A percentile compares a stretch with the other conserved stretches of the same genome.
These are phyloP conservation scores for Daldinia caldariorum DNA, from an alignment of 495 filamentous ascomycete genomes.

Conservation along the genomic window DNA sequence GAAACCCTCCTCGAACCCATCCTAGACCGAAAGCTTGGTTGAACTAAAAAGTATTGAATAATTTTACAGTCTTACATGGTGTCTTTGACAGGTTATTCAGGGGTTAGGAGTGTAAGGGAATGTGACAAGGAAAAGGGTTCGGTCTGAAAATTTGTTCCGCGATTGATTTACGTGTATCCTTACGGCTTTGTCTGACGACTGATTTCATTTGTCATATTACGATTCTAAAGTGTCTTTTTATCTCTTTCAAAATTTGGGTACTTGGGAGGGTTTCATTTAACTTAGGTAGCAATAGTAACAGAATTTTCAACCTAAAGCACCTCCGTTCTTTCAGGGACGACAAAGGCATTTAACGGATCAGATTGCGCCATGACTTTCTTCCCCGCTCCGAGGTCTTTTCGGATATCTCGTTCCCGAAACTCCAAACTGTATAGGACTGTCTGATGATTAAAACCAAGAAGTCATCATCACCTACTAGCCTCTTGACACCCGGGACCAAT, in stretches of 20 bases:
- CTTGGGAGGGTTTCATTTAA: neutral
- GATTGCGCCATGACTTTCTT: conserved; percentile 27
- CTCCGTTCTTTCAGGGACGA: neutral
- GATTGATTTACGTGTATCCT: neutral
- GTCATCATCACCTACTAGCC: conserved; percentile 45
- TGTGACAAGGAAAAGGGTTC: neutral
- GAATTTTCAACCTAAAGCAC: neutral
- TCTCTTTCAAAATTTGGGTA: neutral
- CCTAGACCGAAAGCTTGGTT: conserved; percentile 19
- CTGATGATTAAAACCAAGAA: conserved; percentile 41
- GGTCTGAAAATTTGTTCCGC: neutral
- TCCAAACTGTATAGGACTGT: conserved; percentile 42
- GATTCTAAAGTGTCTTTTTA: neutral
- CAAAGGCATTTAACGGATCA: conserved; percentile 14
- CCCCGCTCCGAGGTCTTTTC: conserved; percentile 3
- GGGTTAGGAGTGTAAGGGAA: neutral
- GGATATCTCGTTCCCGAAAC: conserved; percentile 41
- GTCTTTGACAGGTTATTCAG: neutral
- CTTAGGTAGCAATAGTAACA: too few relatives aligned
- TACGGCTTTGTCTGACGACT: neutral
- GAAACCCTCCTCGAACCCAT: conserved; percentile 37
- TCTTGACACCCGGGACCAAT: conserved; percentile 15
- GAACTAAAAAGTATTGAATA: neutral
- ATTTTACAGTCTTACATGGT: too few relatives aligned
- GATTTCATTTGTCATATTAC: conserved; percentile 1